Evolutionary conservation across 352 stramenopile species (phyloP), one percentile per base, ranked within the genome.

Genomic region (Globisporangium barbulae): DNA sequence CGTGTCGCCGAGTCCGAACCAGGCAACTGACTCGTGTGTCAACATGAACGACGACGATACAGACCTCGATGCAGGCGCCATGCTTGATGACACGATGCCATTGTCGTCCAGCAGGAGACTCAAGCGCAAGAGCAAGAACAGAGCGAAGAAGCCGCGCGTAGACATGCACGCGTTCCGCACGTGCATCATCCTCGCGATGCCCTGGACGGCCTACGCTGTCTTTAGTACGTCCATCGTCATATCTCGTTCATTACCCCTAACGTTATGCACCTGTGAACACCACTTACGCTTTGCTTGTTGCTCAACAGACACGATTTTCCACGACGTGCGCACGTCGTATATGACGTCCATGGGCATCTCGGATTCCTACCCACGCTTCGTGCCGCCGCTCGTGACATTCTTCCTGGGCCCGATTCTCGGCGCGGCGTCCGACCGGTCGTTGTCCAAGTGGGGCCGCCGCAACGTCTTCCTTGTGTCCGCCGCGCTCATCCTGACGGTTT

Each of bases 321-420:
- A 82, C 49, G 79, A 90, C 54, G 78, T 88, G 44, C 72, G 78
- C 52, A 61, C 80, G 35, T 81, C 80, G 64, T 93, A 91, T 68
- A 83, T 91, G 80, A 71, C 60, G 48, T 90, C 78, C 0, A 86
- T 91, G 80, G 82, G 74, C 44, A 88, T 91, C 60, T 73, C 70
- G 9, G 68, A 83, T 30, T 77, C 79, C 33, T 59, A 89, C 21
- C 79, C 84, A 53, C 80, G 80, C 55, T 88, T 91, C 52, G 45
- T 91, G 28, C 84, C 82, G 33, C 63, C 80, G 30, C 65, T 93
- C 48, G 74, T 89, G 64, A 79, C 72, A 41, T 72, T 91, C 60
- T 84, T 90, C 54, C 70, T 93, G 9, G 82, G 72, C 4, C 82
- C 84, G 8, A 89, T 93, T 42, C 72, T 93, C 22, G 82, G 84